Evolutionary conservation across 805 yeast species (phyloP).

Genomic region (Candida glaebosa): DNA sequence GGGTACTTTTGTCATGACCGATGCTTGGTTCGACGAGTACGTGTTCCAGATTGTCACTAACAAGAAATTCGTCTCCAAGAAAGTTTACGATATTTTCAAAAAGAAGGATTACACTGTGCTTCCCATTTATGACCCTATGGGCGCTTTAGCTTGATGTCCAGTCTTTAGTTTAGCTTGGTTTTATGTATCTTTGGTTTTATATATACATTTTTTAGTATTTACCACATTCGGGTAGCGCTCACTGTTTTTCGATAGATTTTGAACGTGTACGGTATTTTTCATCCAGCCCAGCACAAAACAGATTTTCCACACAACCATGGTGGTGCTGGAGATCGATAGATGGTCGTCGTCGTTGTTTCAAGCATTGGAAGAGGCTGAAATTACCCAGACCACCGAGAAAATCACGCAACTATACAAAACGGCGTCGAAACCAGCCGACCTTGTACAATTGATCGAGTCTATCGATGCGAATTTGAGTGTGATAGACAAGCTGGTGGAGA

Average conservation of each 20-base stretch:
- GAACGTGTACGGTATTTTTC: not conserved
- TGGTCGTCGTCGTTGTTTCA: conserved; percentile 4
- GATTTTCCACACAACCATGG: not conserved
- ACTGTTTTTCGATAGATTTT: not conserved
- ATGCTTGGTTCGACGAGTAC: conserved; percentile 41
- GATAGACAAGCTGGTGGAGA: conserved; percentile 25
- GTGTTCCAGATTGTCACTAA: conserved; percentile 41
- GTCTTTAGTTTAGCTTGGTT: not conserved
- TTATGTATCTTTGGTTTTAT: not conserved
- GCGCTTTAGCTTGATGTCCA: conserved; percentile 32
- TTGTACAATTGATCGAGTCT: conserved; percentile 20
- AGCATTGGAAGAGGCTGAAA: conserved; percentile 4
- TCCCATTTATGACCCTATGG: conserved; percentile 44
- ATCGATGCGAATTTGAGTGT: conserved; percentile 24
- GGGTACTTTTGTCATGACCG: conserved; percentile 43
- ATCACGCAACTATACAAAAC: conserved; percentile 12
- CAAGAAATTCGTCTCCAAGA: conserved; percentile 33
- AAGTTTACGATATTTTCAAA: conserved; percentile 35
- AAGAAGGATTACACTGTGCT: conserved; percentile 26
- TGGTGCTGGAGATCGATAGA: conserved; percentile 1
- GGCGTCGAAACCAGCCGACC: conserved; percentile 28
- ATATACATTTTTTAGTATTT: not conserved
- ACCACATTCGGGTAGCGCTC: conserved; percentile 2
- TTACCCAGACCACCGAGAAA: conserved; percentile 5
- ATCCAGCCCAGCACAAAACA: too few relatives aligned